Conservation (phyloP, 306 rosid species). For the Lablab purpureus region DNA sequence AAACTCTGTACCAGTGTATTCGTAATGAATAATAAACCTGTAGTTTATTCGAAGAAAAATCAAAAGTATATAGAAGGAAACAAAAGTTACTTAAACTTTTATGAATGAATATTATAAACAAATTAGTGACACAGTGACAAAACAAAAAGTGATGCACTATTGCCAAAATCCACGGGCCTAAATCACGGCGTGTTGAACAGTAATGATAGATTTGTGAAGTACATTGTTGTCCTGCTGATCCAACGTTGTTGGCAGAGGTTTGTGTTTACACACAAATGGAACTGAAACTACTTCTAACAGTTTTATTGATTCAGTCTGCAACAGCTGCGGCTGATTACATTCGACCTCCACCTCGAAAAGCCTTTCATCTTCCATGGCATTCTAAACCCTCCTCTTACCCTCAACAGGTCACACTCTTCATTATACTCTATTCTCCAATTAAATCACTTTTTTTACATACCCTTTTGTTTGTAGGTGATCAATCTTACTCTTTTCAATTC, state of each 20-base stretch:
- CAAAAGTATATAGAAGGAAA: no score
- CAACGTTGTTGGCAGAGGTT: conserved; percentile 38
- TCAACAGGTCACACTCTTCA: conserved; percentile 65
- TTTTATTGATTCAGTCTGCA: conserved; percentile 45
- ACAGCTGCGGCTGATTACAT: conserved; percentile 60
- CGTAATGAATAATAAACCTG: no score
- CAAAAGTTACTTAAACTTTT: no score
- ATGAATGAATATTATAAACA: not conserved
- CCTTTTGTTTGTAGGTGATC: conserved; percentile 20
- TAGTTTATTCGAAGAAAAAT: no score
- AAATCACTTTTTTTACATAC: not conserved
- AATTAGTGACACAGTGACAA: conserved; percentile 15
- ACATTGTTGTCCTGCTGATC: conserved; percentile 49
- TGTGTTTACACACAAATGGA: conserved; percentile 50
- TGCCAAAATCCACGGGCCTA: conserved; percentile 42
- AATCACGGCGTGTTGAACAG: conserved; percentile 33
- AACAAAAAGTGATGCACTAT: conserved; percentile 23
- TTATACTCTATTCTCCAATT: not conserved
- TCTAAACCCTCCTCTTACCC: conserved; percentile 62
- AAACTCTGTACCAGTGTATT: no score
- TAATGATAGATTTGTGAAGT: conserved; percentile 30
- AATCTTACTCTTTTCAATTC: not conserved
- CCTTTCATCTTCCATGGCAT: conserved; percentile 68
- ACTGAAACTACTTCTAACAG: conserved; percentile 42
- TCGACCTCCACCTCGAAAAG: conserved; percentile 82